A percentile compares a stretch with the other conserved stretches of the same genome.
phyloP scores from a whole-genome alignment of 1,284 basidiomycete genomes.

The Ustilago bromivora region DNA sequence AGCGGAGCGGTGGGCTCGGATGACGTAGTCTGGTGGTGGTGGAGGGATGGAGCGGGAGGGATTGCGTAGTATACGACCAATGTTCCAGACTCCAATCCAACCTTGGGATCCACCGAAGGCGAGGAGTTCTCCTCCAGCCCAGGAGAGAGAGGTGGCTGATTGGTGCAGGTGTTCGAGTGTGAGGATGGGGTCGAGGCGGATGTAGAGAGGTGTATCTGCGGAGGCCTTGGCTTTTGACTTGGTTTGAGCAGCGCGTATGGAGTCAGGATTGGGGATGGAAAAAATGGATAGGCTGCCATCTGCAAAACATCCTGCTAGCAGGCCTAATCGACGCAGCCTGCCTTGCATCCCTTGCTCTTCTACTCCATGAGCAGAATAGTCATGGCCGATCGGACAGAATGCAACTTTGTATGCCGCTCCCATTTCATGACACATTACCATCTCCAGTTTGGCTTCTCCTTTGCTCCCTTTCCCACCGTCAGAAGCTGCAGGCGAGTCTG shows the following conservation, averaged over 20 bases:
- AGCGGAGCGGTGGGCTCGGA: constrained; percentile 29
- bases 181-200: constrained; percentile 38
- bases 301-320: constrained; percentile 50
- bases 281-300: constrained; percentile 49
- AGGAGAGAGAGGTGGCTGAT: constrained; percentile 27
- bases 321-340: constrained; percentile 17
- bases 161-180: constrained; percentile 22
- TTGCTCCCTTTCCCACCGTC: constrained; percentile 1
- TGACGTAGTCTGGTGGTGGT: constrained; percentile 17
- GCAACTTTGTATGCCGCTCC: constrained; percentile 38
- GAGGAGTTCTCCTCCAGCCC: constrained; percentile 48
- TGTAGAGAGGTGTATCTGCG: constrained; percentile 6
- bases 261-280: constrained; percentile 36
- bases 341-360: background rate
- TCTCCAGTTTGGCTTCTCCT: constrained; percentile 37
- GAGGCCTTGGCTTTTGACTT: background rate
- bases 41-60: background rate
- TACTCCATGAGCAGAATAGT: constrained; percentile 6
- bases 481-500: constrained; percentile 8
- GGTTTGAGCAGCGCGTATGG: background rate
- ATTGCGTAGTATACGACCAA: constrained; percentile 25
- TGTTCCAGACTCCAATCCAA: constrained; percentile 43
- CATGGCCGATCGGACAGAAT: constrained; percentile 46
- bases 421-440: constrained; percentile 39
- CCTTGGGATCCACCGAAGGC: constrained; percentile 44